phyloP scores from a whole-genome alignment of 1,284 basidiomycete species.

The Sporisorium scitamineum region DNA sequence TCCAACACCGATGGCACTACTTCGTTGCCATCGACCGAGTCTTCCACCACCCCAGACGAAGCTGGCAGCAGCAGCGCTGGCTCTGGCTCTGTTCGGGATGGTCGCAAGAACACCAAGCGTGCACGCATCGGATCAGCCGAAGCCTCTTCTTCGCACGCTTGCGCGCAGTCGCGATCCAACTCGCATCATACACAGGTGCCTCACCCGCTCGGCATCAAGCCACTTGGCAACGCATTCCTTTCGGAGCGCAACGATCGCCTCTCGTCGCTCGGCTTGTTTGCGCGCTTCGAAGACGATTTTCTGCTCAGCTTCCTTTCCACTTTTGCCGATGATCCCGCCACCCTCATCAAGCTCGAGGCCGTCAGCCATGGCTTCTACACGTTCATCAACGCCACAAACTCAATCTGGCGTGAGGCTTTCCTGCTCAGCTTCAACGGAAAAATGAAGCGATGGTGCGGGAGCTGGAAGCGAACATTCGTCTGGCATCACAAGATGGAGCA shows the following conservation, averaged over 20 bases:
- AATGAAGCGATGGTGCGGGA: conserved; percentile 59
- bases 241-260: conserved; percentile 44
- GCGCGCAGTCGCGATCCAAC: not conserved
- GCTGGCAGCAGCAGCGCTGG: conserved; percentile 19
- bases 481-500: conserved; percentile 36
- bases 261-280: conserved; percentile 51
- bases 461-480: conserved; percentile 61
- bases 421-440: conserved; percentile 42
- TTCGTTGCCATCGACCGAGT: conserved; percentile 39
- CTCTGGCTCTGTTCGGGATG: conserved; percentile 11
- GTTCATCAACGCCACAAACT: conserved; percentile 55
- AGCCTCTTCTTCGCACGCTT: not conserved
- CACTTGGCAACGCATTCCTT: conserved; percentile 61
- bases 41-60: conserved; percentile 44
- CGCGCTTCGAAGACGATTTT: conserved; percentile 55
- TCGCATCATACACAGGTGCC: conserved; percentile 27
- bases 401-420: conserved; percentile 58
- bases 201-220: conserved; percentile 63
- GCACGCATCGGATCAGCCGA: conserved; percentile 23
- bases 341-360: conserved; percentile 41
- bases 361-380: conserved; percentile 52
- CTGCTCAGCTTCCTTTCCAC: conserved; percentile 51
- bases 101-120: conserved; percentile 19
- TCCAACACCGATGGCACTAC: conserved; percentile 41
- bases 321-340: conserved; percentile 32